Evolutionary conservation across 2,329 filamentous ascomycete species (phyloP), one percentile per base, ranked within the genome.

Genomic region (Emergomyces africanus): DNA sequence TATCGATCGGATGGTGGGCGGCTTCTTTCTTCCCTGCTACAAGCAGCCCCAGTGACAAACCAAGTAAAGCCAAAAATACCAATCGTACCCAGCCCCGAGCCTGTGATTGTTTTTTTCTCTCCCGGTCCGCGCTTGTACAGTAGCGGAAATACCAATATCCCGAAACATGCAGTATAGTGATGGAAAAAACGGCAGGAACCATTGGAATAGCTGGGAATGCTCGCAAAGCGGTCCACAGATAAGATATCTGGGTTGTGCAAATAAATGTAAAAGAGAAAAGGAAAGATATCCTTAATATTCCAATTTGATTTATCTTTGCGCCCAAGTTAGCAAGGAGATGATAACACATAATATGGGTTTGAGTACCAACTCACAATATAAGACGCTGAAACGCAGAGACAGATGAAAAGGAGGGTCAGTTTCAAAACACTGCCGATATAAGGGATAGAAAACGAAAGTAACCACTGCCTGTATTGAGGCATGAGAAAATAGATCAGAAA

Each of bases 1-100:
- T 66, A 57, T 81, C 78, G 55, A 84, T 82, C 0, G 82, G 81
- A 65, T 84, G 82, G 42, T 74, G 73, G 20, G 71, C 69, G 20
- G 74, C 66, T 28, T 71, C 63, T 20, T 71, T 70, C 25, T 71
- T 73, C 57, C 76, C 75, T 35, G 73, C 70, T 33, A 74, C 68
- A 54, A 70, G 73, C 6, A 78, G 68, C 41, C 70, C 67, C 3
- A 76, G 61, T 60, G 74, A 73, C 62, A 78, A 58, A n/a, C 73
- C 66, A 50, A 79, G 70, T 0, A 81, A 65, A 4, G 76, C 44
- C 5, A 76, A 58, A 20, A 79, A 67, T 4, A 73, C 35, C 12
- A 72, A 56, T 56, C 74, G 74, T 18, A 75, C 60, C 57, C 67
- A 68, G 4, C 68, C 55, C 33, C 70, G 71, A 25, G 66, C 61